Percentiles rank a stretch among this genome's conserved stretches.
phyloP scores from a whole-genome alignment of 176 grass and related monocot genomes.

The Phragmites australis region DNA sequence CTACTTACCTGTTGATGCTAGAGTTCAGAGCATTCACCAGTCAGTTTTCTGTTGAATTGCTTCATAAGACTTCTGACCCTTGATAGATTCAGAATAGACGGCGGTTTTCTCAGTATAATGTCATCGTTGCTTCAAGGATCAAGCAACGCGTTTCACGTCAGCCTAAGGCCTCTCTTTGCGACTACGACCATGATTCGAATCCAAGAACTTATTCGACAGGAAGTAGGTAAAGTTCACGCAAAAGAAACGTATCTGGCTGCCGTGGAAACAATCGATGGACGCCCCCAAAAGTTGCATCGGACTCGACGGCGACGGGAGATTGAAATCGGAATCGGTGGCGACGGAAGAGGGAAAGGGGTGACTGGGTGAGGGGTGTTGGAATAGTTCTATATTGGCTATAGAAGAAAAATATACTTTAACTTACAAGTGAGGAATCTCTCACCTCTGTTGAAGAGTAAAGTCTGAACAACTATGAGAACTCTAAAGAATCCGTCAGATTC shows the following conservation, averaged over 20 bases:
- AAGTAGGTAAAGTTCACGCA: constrained; percentile 30
- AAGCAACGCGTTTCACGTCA: constrained; percentile 29
- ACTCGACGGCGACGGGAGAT: constrained; percentile 22
- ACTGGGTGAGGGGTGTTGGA: too few relatives aligned
- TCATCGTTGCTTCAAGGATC: constrained; percentile 37
- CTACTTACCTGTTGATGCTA: background rate
- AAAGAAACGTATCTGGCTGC: constrained; percentile 28
- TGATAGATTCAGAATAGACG: background rate
- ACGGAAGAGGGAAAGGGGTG: too few relatives aligned
- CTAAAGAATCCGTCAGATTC: too few relatives aligned
- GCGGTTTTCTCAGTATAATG: background rate
- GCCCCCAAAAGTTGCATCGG: background rate
- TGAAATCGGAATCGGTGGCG: background rate
- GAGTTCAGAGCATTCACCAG: background rate
- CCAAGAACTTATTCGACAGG: constrained; percentile 9
- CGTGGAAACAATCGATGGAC: background rate
- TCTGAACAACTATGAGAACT: too few relatives aligned
- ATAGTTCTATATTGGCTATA: too few relatives aligned
- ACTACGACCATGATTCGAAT: background rate
- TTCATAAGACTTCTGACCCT: background rate
- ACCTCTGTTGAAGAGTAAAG: too few relatives aligned
- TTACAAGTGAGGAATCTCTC: too few relatives aligned
- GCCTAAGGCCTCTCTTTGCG: background rate
- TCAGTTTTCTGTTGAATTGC: background rate
- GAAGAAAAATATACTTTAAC: too few relatives aligned